These are phyloP conservation scores for Ogataea zsoltii DNA, from an alignment of 805 yeast species.

Conservation along the genomic window DNA sequence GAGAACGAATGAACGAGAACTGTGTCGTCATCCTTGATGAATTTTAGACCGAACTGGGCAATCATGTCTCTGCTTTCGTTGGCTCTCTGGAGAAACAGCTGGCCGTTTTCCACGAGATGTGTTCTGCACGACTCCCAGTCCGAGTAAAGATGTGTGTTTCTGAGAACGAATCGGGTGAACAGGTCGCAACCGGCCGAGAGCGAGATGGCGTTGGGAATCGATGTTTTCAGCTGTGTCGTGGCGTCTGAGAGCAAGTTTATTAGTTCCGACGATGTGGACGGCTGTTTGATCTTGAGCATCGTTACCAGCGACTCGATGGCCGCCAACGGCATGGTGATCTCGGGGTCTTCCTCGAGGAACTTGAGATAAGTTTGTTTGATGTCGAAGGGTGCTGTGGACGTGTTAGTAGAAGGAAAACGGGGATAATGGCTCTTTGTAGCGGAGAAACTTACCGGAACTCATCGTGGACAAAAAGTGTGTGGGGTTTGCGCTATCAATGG, in stretches of 20 bases:
- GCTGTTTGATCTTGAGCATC: slow-evolving; percentile 76
- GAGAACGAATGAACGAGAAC: slow-evolving; percentile 89
- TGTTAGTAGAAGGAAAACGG: not conserved
- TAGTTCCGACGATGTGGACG: slow-evolving; percentile 91
- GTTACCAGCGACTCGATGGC: slow-evolving; percentile 94
- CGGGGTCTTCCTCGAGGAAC: slow-evolving; percentile 86
- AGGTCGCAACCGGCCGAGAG: slow-evolving; percentile 97
- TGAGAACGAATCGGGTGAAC: slow-evolving; percentile 87
- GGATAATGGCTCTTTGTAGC: not conserved
- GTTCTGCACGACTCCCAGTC: slow-evolving; percentile 94
- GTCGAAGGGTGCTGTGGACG: slow-evolving; percentile 53
- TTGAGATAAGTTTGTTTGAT: slow-evolving; percentile 77
- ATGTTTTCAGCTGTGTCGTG: slow-evolving; percentile 67
- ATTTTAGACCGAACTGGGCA: slow-evolving; percentile 84
- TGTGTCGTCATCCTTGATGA: slow-evolving; percentile 90
- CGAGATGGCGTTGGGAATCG: slow-evolving; percentile 89
- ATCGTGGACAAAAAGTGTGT: too few relatives aligned
- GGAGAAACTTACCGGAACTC: too few relatives aligned
- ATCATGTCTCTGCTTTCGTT: slow-evolving; percentile 84
- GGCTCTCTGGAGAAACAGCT: slow-evolving; percentile 86
- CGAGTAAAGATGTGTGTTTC: slow-evolving; percentile 82
- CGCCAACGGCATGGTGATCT: slow-evolving; percentile 98
- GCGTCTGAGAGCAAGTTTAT: slow-evolving; percentile 80
- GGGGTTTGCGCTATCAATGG: too few relatives aligned
- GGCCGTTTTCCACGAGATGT: slow-evolving; percentile 91